These are phyloP conservation scores for Vigna hirtella DNA, from an alignment of 306 rosid species.

Conservation along the genomic window DNA sequence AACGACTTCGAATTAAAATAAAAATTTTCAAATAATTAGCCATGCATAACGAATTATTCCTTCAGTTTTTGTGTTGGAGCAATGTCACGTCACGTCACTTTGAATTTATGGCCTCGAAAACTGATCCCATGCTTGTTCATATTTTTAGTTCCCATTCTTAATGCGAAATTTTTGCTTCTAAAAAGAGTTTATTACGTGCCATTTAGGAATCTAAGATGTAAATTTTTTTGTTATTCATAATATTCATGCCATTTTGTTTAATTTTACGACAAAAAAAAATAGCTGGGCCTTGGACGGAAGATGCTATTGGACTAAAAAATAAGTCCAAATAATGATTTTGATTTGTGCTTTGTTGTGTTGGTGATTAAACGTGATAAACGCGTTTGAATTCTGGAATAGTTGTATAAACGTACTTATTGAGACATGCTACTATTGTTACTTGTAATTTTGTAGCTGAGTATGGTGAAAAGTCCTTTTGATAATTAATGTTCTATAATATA, in stretches of 20 bases:
- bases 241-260: not conserved
- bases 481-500: too few species aligned
- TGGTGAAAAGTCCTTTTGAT: not conserved
- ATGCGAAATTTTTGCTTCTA: not conserved
- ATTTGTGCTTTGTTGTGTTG: not conserved
- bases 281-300: not conserved
- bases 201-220: not conserved
- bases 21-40: not conserved
- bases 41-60: not conserved
- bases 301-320: not conserved
- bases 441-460: not conserved
- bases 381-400: conserved; percentile 13
- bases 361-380: conserved; percentile 8
- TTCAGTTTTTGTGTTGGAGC: not conserved
- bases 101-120: not conserved
- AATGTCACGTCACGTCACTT: not conserved
- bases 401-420: conserved; percentile 21
- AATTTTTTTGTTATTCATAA: not conserved
- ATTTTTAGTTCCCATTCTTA: not conserved
- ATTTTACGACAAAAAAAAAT: not conserved
- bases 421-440: not conserved
- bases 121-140: not conserved
- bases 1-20: not conserved
- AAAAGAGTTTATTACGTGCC: too few species aligned
- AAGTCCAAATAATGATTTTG: conserved; percentile 6